These are phyloP conservation scores for Pythium pectinolyticum DNA, from an alignment of 352 stramenopile species.

Conservation along the genomic window DNA sequence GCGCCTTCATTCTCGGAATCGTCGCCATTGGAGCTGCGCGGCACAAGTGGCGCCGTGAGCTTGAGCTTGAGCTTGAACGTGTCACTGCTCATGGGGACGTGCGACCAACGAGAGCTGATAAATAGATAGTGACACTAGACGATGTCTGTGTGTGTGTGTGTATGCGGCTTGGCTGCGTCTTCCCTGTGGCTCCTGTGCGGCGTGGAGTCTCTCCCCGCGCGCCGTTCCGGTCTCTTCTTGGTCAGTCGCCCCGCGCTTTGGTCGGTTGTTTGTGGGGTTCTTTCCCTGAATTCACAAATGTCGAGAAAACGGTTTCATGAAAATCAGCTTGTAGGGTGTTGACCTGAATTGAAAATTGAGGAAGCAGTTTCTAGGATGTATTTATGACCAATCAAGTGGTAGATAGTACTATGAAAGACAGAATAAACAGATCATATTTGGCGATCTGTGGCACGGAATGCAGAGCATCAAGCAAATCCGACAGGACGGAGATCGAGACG, in stretches of 20 bases:
- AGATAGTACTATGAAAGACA: constrained; percentile 18
- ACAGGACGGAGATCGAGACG: background rate
- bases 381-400: background rate
- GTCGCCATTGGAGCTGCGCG: constrained; percentile 5
- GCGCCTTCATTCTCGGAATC: constrained; percentile 25
- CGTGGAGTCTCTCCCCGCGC: too few relatives aligned
- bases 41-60: constrained; percentile 37
- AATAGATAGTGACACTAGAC: background rate
- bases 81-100: constrained; percentile 34
- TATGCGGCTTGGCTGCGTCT: too few relatives aligned
- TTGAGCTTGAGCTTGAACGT: constrained; percentile 64
- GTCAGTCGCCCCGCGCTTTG: background rate
- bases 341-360: background rate
- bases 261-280: constrained; percentile 8
- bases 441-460: constrained; percentile 23
- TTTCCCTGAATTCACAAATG: constrained; percentile 11
- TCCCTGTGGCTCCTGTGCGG: too few relatives aligned
- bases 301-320: constrained; percentile 8
- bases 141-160: background rate
- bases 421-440: constrained; percentile 16
- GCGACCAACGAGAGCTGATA: background rate
- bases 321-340: background rate
- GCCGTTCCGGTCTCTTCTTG: background rate
- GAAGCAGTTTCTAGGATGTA: background rate
- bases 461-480: constrained; percentile 25